Evolutionary conservation across 768 basidiomycete species (phyloP), one percentile per base, ranked within the genome.

Genomic region (Butyriboletus loyo): DNA sequence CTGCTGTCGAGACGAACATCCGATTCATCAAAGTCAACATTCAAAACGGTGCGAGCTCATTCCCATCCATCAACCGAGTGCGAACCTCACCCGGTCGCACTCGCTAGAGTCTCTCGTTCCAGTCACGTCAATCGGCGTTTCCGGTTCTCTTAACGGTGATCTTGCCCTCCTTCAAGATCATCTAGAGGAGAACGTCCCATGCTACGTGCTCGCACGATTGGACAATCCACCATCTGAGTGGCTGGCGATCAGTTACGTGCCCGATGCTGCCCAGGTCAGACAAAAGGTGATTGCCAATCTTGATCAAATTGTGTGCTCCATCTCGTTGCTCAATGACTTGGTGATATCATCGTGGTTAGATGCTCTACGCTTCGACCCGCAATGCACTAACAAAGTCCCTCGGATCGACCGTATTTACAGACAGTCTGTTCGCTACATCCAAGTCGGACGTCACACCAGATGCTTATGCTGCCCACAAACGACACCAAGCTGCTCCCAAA

Each of bases 341-440:
- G 44, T 35, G 25, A 39, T 27, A n/a, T 32, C 47, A 2, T 5
- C 22, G 10, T 48, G 27, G 36, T 8, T 32, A 93, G 90, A 95
- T 93, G 91, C 75, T 95, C 31, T 94, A 93, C 68, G 90, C 92
- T 21, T 86, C 92, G 4, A 85, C 86, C 1, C 83, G 90, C 39
- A 75, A 76, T 22, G 77, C 84, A 17, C 76, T 94, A 21, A 76
- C 84, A 27, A 90, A 82, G 66, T 74, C 78, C n/a, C 77, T 95
- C 4, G 90, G 90, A 39, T 85, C 92, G 3, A 74, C 82, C 17
- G 67, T 81, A 30, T 90, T 93, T 68, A 78, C 78, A 3, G 85
- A 89, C 65, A 77, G 79, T 34, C 71, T 94, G n/a, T 91, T 89
- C 63, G 91, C 91, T 2, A 91, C 88, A 0, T 77, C 80, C 48